phyloP scores from a whole-genome alignment of 202 grass and related monocot genomes.

The Hordeum pubiflorum region DNA sequence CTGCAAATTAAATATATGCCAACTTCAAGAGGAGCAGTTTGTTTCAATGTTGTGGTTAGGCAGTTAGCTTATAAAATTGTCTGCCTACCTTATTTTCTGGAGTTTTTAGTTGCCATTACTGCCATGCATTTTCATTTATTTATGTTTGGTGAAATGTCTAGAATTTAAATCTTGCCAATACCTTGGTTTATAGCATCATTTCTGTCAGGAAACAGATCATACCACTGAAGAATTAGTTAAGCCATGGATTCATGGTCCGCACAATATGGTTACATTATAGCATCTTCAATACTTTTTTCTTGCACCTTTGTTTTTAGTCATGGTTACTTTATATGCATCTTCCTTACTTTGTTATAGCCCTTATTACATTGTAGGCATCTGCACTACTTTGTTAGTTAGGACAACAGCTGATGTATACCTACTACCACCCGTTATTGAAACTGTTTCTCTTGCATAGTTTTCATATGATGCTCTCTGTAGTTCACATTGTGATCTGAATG shows the following conservation, averaged over 20 bases:
- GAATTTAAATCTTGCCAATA: background rate
- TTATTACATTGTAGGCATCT: background rate
- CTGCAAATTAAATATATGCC: background rate
- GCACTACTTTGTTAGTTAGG: background rate
- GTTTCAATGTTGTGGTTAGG: background rate
- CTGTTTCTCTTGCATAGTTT: background rate
- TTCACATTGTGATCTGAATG: background rate
- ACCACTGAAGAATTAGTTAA: background rate
- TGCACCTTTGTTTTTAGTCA: background rate
- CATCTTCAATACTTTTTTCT: background rate
- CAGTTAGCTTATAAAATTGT: background rate
- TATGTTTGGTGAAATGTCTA: background rate
- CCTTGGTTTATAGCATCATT: background rate
- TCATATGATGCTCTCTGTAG: background rate
- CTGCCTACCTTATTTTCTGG: background rate
- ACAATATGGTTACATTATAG: constrained; percentile 8
- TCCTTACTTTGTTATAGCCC: background rate
- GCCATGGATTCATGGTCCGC: background rate
- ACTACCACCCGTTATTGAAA: background rate
- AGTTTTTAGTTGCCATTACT: background rate
- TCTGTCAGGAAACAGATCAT: constrained; percentile 6
- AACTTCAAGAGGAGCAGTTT: background rate
- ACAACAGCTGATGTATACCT: background rate
- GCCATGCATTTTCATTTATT: background rate
- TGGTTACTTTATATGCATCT: background rate